Percentiles rank a stretch among this genome's conserved stretches.
Conservation (phyloP, 306 rosid genomes). For the Castanospermum australe region DNA sequence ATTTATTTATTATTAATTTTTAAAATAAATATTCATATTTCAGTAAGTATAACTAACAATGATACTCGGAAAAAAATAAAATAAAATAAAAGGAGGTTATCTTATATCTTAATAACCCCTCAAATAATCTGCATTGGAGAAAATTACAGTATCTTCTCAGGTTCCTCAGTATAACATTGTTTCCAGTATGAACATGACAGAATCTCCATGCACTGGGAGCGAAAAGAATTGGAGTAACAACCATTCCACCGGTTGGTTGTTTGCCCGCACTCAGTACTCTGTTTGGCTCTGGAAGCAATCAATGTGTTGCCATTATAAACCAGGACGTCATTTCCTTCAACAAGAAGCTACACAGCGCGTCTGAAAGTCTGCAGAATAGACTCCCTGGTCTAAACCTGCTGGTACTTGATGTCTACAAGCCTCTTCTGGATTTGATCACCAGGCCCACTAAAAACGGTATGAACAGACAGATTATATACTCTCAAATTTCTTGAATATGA, state of each 20-base stretch:
- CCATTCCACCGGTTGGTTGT: conserved; percentile 60
- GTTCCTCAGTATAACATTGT: not conserved
- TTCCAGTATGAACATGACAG: conserved; percentile 37
- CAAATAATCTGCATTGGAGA: not conserved
- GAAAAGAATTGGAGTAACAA: conserved; percentile 55
- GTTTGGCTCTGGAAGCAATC: conserved; percentile 54
- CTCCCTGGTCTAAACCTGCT: conserved; percentile 60
- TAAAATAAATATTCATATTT: no score
- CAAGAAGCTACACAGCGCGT: conserved; percentile 43
- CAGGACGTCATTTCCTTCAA: conserved; percentile 50
- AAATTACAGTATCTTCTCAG: not conserved
- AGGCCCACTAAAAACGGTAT: conserved; percentile 57
- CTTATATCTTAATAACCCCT: not conserved
- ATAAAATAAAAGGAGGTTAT: no score
- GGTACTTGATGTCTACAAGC: conserved; percentile 54
- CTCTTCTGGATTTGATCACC: conserved; percentile 47
- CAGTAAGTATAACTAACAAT: no score
- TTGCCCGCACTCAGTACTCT: conserved; percentile 57
- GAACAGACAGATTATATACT: not conserved
- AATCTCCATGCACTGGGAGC: conserved; percentile 51
- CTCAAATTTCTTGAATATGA: not conserved
- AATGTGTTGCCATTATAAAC: conserved; percentile 53
- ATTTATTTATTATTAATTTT: no score
- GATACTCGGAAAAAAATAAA: no score
- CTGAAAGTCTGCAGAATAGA: conserved; percentile 37